Evolutionary conservation across 1,284 basidiomycete genomes (phyloP), one percentile per base, ranked within the genome.

Genomic region (Trametes hirsuta): DNA sequence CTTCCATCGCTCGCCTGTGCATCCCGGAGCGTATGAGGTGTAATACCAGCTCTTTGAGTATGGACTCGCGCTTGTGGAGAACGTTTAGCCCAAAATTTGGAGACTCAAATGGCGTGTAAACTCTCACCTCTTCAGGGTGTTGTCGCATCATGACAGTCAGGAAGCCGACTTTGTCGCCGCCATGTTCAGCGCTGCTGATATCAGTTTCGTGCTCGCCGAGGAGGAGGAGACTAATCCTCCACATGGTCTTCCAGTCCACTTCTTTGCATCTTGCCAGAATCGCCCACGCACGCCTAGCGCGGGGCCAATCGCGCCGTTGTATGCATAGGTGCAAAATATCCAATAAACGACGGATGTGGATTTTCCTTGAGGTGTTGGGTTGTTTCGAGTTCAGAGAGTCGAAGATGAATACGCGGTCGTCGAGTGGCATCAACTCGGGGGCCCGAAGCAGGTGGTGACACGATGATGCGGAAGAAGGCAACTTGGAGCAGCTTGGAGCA

Each of bases 181-280:
- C 71, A 36, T 65, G 63, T 30, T 76, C 70, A 42, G 37, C 46
- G 39, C 41, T 18, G 30, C 37, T 22, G 18, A 21, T n/a, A 6
- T 40, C 40, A 25, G 22, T 15, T 1, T 46, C 50, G 15, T n/a
- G 40, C 18, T 58, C 58, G 47, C 76, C 78, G 15, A 91, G 75
- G 36, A 93, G 73, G 53, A 81, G 75, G 30, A 94, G 71, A 11
- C 88, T 90, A 56, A 85, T 87, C 49, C 79, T 80, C 94, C 94
- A 96, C 71, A 91, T 79, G 12, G 80, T 72, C 69, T 78, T 85
- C 91, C 91, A 94, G 66, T 90, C 77, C 9, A 94, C 78, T 76
- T 95, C 94, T 67, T 88, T 88, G 72, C 94, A 95, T 64, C 88
- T 82, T n/a, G 85, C 82, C 40, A 96, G 82, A 58, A 95, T 90